Conservation (phyloP, 192 early-diverging fungal species). For the Coemansia sp. region DNA sequence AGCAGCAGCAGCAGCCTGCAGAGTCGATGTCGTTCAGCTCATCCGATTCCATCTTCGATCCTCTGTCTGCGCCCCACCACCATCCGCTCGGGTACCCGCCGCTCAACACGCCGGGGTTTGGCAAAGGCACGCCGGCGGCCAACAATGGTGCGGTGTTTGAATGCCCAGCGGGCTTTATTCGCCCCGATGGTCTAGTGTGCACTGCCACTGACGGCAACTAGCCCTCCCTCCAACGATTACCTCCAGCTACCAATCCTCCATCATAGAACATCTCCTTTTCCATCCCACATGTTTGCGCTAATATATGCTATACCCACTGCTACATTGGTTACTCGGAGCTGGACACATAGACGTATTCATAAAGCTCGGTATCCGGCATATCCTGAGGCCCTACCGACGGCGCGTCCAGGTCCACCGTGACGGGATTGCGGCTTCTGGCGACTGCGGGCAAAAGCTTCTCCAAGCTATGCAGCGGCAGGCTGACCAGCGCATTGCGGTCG, state of each 20-base stretch:
- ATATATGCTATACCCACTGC: too few species aligned
- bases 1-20: conserved; percentile 2
- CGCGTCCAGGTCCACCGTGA: too few species aligned
- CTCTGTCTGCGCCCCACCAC: not conserved
- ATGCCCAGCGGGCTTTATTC: not conserved
- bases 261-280: too few species aligned
- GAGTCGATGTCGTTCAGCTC: conserved; percentile 21
- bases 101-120: not conserved
- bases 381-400: too few species aligned
- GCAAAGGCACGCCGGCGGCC: not conserved
- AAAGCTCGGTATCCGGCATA: too few species aligned
- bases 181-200: not conserved
- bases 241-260: not conserved
- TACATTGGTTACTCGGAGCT: too few species aligned
- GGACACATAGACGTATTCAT: too few species aligned
- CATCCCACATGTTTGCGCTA: too few species aligned
- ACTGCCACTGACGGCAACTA: not conserved
- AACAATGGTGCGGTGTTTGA: not conserved
- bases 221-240: not conserved
- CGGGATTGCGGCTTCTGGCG: too few species aligned
- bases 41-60: conserved; percentile 14
- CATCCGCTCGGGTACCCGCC: conserved; percentile 17
- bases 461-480: conserved; percentile 22
- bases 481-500: conserved; percentile 18
- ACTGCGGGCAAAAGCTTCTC: conserved; percentile 6